Evolutionary conservation across 768 basidiomycete genomes (phyloP).

Genomic region (Vararia minispora): DNA sequence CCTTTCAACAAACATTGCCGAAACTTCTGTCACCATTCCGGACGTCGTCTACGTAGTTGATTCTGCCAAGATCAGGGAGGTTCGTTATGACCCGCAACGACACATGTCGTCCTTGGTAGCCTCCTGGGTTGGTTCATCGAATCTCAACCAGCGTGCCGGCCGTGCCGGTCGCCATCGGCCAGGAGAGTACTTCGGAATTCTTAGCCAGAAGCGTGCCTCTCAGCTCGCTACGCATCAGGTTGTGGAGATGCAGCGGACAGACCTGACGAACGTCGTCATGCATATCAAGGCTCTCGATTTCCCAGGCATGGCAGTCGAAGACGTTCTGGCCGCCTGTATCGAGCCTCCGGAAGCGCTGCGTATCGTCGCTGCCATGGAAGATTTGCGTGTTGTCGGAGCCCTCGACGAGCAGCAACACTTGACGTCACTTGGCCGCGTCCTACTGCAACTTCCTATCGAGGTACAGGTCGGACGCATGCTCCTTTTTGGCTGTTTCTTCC

Average conservation of each 20-base stretch:
- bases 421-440: slow-evolving; percentile 79
- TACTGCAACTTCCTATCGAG: slow-evolving; percentile 84
- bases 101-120: slow-evolving; percentile 84
- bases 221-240: slow-evolving; percentile 69
- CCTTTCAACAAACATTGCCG: slow-evolving; percentile 89
- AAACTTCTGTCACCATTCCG: slow-evolving; percentile 91
- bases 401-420: slow-evolving; percentile 65
- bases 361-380: slow-evolving; percentile 67
- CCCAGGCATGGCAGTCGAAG: slow-evolving; percentile 75
- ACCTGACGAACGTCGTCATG: slow-evolving; percentile 90
- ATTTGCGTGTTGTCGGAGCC: slow-evolving; percentile 80
- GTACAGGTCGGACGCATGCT: slow-evolving; percentile 84
- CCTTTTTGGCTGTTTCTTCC: slow-evolving; percentile 86
- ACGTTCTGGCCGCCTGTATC: slow-evolving; percentile 75
- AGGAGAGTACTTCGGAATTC: slow-evolving; percentile 84
- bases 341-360: slow-evolving; percentile 78
- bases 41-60: slow-evolving; percentile 94
- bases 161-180: slow-evolving; percentile 86
- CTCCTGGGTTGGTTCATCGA: slow-evolving; percentile 86
- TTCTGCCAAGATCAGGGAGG: slow-evolving; percentile 78
- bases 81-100: slow-evolving; percentile 78
- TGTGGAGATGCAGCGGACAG: slow-evolving; percentile 91
- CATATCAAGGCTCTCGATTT: slow-evolving; percentile 91
- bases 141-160: slow-evolving; percentile 84
- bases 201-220: slow-evolving; percentile 50